Percentiles rank a stretch among this genome's conserved stretches.
phyloP scores from a whole-genome alignment of 345 rosid species.

The Euphorbia pulcherrima region DNA sequence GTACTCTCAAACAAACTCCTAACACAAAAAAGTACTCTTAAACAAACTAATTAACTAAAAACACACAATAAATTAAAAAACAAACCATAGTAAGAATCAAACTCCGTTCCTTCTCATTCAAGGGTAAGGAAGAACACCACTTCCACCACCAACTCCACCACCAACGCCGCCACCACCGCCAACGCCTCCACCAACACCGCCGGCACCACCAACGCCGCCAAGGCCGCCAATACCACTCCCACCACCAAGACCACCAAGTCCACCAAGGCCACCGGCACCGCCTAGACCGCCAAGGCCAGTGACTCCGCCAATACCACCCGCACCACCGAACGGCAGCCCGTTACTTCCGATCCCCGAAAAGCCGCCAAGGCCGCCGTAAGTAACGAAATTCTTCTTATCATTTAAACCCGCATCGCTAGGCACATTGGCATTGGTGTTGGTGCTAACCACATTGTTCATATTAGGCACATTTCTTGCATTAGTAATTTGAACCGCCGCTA shows the following conservation, averaged over 20 bases:
- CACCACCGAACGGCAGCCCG: conserved; percentile 23
- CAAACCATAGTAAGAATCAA: neutral
- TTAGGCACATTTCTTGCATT: conserved; percentile 18
- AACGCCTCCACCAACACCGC: conserved; percentile 1
- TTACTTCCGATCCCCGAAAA: conserved; percentile 51
- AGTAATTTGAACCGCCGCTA: conserved; percentile 18
- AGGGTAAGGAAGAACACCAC: conserved; percentile 14
- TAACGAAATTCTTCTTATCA: conserved; percentile 64
- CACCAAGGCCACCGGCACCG: no score
- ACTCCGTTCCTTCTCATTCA: neutral
- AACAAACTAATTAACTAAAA: neutral
- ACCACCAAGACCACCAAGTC: no score
- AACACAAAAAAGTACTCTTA: no score
- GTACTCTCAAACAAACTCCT: neutral
- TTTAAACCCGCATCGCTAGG: conserved; percentile 40
- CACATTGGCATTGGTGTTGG: conserved; percentile 21
- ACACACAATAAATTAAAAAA: neutral
- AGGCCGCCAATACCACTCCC: conserved; percentile 26
- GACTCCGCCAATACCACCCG: no score
- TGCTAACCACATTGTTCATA: neutral
- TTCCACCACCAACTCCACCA: conserved; percentile 10
- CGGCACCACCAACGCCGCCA: conserved; percentile 22
- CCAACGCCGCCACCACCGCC: no score
- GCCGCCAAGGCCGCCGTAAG: conserved; percentile 64
- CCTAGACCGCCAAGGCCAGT: no score